Conservation (phyloP, 164 flowering plant genomes). For the Vitis rupestris region DNA sequence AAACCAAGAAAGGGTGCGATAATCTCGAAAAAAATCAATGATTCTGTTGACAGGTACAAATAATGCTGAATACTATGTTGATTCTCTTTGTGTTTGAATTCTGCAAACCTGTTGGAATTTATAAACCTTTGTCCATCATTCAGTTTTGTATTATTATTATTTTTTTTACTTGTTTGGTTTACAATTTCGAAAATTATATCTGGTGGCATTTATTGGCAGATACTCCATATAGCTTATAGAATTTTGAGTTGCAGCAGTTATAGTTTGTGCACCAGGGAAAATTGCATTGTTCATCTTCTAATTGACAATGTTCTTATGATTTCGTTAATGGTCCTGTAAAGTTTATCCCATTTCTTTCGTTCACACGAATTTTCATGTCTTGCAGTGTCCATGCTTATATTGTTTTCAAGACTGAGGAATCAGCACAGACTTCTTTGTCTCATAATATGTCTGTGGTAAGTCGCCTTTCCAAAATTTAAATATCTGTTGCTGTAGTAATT, state of each 20-base stretch:
- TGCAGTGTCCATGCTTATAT: conserved; percentile 88
- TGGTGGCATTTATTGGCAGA: neutral
- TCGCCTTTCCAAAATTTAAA: neutral
- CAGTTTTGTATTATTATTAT: neutral
- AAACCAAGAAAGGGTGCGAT: conserved; percentile 84
- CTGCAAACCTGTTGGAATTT: neutral
- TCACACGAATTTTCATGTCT: conserved; percentile 3
- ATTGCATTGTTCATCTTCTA: too few species aligned
- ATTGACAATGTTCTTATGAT: neutral
- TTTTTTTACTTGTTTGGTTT: neutral
- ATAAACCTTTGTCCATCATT: neutral
- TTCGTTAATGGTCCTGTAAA: neutral
- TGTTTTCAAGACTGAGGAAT: conserved; percentile 79
- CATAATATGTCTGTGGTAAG: conserved; percentile 90
- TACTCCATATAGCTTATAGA: neutral
- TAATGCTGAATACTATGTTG: conserved; percentile 4
- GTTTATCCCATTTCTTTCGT: neutral
- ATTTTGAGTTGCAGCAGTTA: too few species aligned
- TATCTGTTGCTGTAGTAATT: too few species aligned
- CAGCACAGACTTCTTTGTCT: conserved; percentile 74
- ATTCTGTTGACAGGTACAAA: conserved; percentile 64
- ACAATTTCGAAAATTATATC: neutral
- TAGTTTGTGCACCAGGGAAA: too few species aligned
- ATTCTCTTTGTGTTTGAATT: neutral
- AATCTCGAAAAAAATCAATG: conserved; percentile 67